Percentiles rank a stretch among this genome's conserved stretches.
Evolutionary conservation across 2,329 filamentous ascomycete species (phyloP).

Genomic region (Fusarium concolor): DNA sequence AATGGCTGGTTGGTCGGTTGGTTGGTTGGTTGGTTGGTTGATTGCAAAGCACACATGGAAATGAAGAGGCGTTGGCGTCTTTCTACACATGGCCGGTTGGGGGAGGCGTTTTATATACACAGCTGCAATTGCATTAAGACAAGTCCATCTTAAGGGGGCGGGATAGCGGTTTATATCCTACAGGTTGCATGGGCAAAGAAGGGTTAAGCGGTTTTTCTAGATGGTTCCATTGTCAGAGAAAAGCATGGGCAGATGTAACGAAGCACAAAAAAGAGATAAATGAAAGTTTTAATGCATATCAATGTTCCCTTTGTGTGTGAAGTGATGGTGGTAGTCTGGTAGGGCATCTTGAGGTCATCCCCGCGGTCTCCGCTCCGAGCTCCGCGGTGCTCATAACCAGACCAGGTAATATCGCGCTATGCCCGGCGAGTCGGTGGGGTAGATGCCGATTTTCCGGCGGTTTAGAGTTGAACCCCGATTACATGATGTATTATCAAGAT

Average conservation of each 20-base stretch:
- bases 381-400: background rate
- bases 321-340: background rate
- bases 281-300: constrained; percentile 43
- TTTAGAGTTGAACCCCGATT: constrained; percentile 16
- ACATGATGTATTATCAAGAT: constrained; percentile 24
- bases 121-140: constrained; percentile 45
- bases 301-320: background rate
- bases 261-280: constrained; percentile 47
- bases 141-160: constrained; percentile 39
- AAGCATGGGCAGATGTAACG: constrained; percentile 47
- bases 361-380: constrained; percentile 2
- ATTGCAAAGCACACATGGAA: constrained; percentile 38
- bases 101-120: constrained; percentile 48
- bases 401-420: background rate
- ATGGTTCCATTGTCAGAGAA: constrained; percentile 42
- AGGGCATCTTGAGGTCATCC: background rate
- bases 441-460: constrained; percentile 39
- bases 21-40: constrained; percentile 20
- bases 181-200: constrained; percentile 43
- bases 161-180: constrained; percentile 43
- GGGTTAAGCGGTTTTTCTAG: constrained; percentile 44
- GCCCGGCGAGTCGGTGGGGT: background rate
- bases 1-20: background rate
- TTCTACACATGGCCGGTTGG: constrained; percentile 44
- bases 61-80: constrained; percentile 47